Conservation (phyloP, 2,329 filamentous ascomycete genomes). For the Claviceps maximensis region DNA sequence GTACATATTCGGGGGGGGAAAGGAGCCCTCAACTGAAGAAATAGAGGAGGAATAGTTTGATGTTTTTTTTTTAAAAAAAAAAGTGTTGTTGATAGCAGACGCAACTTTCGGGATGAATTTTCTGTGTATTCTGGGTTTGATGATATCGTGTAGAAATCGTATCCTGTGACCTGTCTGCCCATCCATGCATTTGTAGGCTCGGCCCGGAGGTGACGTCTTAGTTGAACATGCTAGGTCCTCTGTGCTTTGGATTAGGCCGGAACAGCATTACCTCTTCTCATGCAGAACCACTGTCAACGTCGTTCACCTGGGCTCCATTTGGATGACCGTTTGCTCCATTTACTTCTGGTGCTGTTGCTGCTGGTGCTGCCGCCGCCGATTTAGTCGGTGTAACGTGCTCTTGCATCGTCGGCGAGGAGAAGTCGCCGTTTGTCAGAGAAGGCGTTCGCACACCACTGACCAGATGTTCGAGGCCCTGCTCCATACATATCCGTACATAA, state of each 20-base stretch:
- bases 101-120: not conserved
- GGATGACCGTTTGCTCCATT: slow-evolving; percentile 19
- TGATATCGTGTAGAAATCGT: too few relatives aligned
- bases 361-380: too few relatives aligned
- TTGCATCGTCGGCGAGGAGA: slow-evolving; percentile 32
- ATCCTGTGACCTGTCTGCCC: too few relatives aligned
- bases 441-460: slow-evolving; percentile 32
- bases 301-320: slow-evolving; percentile 17
- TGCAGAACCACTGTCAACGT: slow-evolving; percentile 14
- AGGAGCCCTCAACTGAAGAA: not conserved
- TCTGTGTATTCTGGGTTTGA: too few relatives aligned
- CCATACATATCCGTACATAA: slow-evolving; percentile 38
- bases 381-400: slow-evolving; percentile 14
- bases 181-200: not conserved
- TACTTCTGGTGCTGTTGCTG: too few relatives aligned
- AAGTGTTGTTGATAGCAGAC: slow-evolving; percentile 6
- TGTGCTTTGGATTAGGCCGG: not conserved
- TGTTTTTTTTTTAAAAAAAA: too few relatives aligned
- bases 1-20: not conserved
- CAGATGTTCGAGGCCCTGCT: slow-evolving; percentile 45
- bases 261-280: not conserved
- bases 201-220: too few relatives aligned
- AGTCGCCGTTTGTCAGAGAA: slow-evolving; percentile 31
- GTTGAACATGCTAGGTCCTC: not conserved
- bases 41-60: not conserved